Evolutionary conservation across 2,329 filamentous ascomycete species (phyloP).

Genomic region (Plenodomus biglobosus): DNA sequence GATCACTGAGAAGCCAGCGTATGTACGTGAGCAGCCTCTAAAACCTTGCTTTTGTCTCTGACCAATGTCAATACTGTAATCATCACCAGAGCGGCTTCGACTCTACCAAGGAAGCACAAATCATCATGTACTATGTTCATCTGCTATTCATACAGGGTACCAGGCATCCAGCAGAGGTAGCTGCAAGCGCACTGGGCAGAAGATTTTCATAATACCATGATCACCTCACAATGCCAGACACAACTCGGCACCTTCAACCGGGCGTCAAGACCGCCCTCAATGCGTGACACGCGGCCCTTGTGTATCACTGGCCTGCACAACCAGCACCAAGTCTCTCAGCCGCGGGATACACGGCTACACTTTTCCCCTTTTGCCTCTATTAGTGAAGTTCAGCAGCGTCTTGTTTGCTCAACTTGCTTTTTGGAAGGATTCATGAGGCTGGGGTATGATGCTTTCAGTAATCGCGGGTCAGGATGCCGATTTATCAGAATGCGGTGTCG

Average conservation of each 20-base stretch:
- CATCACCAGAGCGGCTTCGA: no score
- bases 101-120: no score
- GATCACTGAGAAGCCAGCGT: background rate
- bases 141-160: background rate
- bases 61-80: no score
- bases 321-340: constrained; percentile 2
- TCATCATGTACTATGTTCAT: background rate
- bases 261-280: constrained; percentile 1
- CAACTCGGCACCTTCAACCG: background rate
- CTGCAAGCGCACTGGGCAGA: no score
- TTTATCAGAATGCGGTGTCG: background rate
- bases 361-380: background rate
- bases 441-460: background rate
- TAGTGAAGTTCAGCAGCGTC: no score
- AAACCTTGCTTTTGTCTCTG: background rate
- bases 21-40: background rate
- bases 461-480: background rate
- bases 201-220: no score
- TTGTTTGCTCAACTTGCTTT: background rate
- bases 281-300: constrained; percentile 18
- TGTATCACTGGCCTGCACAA: constrained; percentile 16
- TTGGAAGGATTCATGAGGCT: background rate
- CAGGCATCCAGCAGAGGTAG: background rate
- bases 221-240: background rate
- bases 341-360: background rate